Evolutionary conservation across 345 rosid species (phyloP).

Genomic region (Ailanthus altissimus): DNA sequence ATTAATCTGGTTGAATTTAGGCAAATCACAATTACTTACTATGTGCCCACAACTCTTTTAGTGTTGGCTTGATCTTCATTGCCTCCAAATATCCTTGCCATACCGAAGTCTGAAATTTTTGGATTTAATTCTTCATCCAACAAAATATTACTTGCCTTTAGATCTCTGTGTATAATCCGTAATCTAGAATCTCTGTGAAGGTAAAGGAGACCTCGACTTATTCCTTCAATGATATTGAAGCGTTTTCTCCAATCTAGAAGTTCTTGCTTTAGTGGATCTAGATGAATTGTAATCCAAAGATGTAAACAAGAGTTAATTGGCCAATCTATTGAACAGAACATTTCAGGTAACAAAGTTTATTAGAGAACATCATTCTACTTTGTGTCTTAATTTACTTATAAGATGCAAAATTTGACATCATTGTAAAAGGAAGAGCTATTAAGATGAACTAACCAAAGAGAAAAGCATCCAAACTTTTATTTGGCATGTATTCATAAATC

Average conservation of each 20-base stretch:
- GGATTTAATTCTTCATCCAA: slow-evolving; percentile 31
- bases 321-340: no score
- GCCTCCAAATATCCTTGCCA: slow-evolving; percentile 34
- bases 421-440: no score
- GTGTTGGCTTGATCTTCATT: slow-evolving; percentile 30
- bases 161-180: slow-evolving; percentile 36
- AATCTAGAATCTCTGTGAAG: slow-evolving; percentile 36
- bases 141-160: slow-evolving; percentile 36
- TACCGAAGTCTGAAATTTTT: slow-evolving; percentile 42
- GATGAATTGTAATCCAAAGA: no score
- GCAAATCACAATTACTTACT: slow-evolving; percentile 16
- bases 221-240: slow-evolving; percentile 25
- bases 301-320: no score
- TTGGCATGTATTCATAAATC: slow-evolving; percentile 55
- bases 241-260: slow-evolving; percentile 21
- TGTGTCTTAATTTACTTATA: no score
- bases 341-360: no score
- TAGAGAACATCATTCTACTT: no score
- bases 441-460: slow-evolving; percentile 38
- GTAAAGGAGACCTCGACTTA: slow-evolving; percentile 28
- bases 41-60: slow-evolving; percentile 30
- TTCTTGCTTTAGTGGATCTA: slow-evolving; percentile 12
- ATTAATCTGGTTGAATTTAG: neutral
- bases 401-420: no score
- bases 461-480: slow-evolving; percentile 43